Percentiles rank a stretch among this genome's conserved stretches.
These are phyloP conservation scores for Roridomyces roridus DNA, from an alignment of 768 basidiomycete species.

Conservation along the genomic window DNA sequence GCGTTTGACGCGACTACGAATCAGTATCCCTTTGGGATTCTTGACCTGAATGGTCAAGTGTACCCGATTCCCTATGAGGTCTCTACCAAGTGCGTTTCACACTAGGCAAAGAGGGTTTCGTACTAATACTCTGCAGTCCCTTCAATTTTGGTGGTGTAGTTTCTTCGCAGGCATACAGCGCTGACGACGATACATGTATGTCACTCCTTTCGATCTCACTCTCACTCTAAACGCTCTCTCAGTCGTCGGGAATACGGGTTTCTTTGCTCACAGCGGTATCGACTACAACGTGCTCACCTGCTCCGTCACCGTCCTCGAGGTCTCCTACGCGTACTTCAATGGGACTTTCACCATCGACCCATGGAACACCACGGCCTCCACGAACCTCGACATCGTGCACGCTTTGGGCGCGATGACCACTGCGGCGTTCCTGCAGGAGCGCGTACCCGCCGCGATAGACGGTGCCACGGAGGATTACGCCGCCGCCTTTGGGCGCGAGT, in stretches of 20 bases:
- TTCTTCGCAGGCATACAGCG: conserved; percentile 10
- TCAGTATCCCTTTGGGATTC: conserved; percentile 13
- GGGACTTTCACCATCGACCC: conserved; percentile 17
- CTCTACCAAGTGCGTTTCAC: conserved; percentile 10
- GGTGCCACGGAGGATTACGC: conserved; percentile 15
- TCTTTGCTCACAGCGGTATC: conserved; percentile 16
- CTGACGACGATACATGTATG: conserved; percentile 8
- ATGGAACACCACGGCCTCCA: not conserved
- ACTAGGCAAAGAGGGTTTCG: not conserved
- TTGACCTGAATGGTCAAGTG: conserved; percentile 8
- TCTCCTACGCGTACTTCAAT: conserved; percentile 23
- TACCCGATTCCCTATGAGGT: conserved; percentile 7
- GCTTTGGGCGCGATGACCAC: conserved; percentile 12
- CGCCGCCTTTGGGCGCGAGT: conserved; percentile 13
- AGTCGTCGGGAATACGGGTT: conserved; percentile 20
- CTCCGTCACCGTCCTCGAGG: conserved; percentile 16
- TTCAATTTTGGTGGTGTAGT: conserved; percentile 24
- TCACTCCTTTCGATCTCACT: not conserved
- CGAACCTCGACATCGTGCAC: conserved; percentile 15
- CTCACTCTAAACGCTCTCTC: not conserved
- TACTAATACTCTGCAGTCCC: conserved; percentile 6
- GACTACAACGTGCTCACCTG: conserved; percentile 21
- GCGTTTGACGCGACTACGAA: conserved; percentile 1
- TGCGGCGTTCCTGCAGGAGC: not conserved
- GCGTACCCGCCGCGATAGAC: conserved; percentile 18